Conservation (phyloP, 2,329 filamentous ascomycete genomes). For the Aspergillus neoniger region DNA sequence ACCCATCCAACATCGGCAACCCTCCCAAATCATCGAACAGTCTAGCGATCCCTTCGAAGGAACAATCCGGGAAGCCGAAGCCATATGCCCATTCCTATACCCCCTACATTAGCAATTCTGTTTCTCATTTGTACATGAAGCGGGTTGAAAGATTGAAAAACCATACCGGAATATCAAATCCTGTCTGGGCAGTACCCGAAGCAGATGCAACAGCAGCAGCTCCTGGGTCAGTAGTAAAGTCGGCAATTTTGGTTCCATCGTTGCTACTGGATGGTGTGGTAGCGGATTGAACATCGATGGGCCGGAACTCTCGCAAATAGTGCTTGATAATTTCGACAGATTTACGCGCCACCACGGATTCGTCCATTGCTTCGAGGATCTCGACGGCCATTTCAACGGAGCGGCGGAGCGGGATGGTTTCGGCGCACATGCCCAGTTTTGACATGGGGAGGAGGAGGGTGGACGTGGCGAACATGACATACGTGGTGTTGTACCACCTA, state of each 20-base stretch:
- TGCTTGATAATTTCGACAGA: slow-evolving; percentile 41
- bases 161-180: slow-evolving; percentile 33
- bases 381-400: slow-evolving; percentile 43
- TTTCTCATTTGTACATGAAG: neutral
- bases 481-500: slow-evolving; percentile 49
- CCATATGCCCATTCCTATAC: slow-evolving; percentile 37
- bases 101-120: neutral
- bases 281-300: slow-evolving; percentile 5
- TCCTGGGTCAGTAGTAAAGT: neutral
- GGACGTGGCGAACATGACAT: slow-evolving; percentile 44
- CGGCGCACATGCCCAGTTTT: slow-evolving; percentile 30
- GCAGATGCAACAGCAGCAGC: slow-evolving; percentile 3
- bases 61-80: slow-evolving; percentile 41
- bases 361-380: slow-evolving; percentile 47
- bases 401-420: slow-evolving; percentile 30
- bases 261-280: neutral
- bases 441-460: slow-evolving; percentile 41
- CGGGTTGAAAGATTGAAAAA: neutral
- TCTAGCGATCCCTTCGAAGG: slow-evolving; percentile 38
- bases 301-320: slow-evolving; percentile 34
- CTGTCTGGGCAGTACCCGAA: slow-evolving; percentile 11
- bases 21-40: slow-evolving; percentile 38
- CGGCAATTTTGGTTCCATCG: neutral
- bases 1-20: slow-evolving; percentile 33
- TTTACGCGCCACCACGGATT: slow-evolving; percentile 43